These are phyloP conservation scores for Fusarium kyushuense DNA, from an alignment of 2,329 filamentous ascomycete genomes.

Conservation along the genomic window DNA sequence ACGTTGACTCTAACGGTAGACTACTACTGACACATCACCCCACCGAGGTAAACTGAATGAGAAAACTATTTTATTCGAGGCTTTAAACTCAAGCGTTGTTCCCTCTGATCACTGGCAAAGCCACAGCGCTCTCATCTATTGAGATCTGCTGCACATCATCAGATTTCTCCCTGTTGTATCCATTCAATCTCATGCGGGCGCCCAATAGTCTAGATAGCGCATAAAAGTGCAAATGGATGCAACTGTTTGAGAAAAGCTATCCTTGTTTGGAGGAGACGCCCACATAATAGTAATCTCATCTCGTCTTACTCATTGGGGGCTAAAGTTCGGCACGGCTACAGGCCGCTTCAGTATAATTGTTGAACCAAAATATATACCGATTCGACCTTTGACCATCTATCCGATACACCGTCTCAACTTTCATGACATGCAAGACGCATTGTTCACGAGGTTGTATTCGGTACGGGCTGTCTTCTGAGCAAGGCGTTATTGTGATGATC, in stretches of 20 bases:
- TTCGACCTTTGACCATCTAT: background rate
- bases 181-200: background rate
- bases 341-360: background rate
- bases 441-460: background rate
- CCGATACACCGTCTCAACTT: background rate
- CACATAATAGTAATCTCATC: background rate
- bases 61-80: too few relatives aligned
- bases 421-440: background rate
- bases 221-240: background rate
- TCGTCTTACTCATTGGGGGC: background rate
- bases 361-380: background rate
- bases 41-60: background rate
- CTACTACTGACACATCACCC: background rate
- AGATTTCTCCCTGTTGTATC: background rate
- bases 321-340: background rate
- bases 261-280: background rate
- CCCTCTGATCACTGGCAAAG: background rate
- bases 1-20: background rate
- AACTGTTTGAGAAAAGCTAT: background rate
- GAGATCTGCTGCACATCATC: background rate
- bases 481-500: slow-evolving; percentile 2
- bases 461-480: background rate
- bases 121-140: background rate
- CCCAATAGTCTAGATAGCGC: background rate
- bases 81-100: too few relatives aligned